Conservation (phyloP, 2,329 filamentous ascomycete genomes). For the Ascochyta lentis region DNA sequence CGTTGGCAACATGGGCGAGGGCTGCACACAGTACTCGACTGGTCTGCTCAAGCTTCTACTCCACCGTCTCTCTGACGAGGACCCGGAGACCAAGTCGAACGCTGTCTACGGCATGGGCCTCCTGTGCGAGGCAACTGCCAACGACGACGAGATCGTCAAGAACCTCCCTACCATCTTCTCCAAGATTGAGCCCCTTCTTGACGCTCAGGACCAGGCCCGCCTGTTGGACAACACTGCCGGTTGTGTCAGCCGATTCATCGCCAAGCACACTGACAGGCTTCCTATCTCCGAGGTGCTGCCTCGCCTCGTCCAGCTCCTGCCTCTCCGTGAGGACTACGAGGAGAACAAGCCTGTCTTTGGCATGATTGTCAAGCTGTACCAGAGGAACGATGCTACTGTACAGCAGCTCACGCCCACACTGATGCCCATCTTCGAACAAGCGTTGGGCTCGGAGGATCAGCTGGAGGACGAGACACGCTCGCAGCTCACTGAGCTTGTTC, state of each 20-base stretch:
- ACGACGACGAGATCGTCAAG: conserved; percentile 74
- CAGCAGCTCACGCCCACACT: conserved; percentile 73
- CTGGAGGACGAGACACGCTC: conserved; percentile 73
- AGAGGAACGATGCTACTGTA: conserved; percentile 71
- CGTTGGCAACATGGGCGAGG: conserved; percentile 80
- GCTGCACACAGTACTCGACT: conserved; percentile 81
- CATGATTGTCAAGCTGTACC: conserved; percentile 87
- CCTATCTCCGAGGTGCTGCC: conserved; percentile 84
- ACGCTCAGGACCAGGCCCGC: conserved; percentile 77
- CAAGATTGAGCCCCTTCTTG: conserved; percentile 85
- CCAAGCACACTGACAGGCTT: conserved; percentile 81
- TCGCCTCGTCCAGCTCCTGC: conserved; percentile 77
- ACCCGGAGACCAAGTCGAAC: conserved; percentile 92
- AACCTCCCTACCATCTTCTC: conserved; percentile 78
- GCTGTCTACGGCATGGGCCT: conserved; percentile 90
- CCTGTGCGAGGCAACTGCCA: conserved; percentile 79
- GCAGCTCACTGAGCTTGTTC: conserved; percentile 70
- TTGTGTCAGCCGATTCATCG: conserved; percentile 90
- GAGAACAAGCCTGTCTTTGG: conserved; percentile 94
- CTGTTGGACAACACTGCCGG: conserved; percentile 93
- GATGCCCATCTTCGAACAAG: conserved; percentile 74
- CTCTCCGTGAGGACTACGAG: conserved; percentile 91
- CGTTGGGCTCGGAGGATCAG: conserved; percentile 76
- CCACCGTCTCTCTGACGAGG: conserved; percentile 87
- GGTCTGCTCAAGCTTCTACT: conserved; percentile 79